Evolutionary conservation across 257 asterid species (phyloP).

Genomic region (Solanum gandarillasii): DNA sequence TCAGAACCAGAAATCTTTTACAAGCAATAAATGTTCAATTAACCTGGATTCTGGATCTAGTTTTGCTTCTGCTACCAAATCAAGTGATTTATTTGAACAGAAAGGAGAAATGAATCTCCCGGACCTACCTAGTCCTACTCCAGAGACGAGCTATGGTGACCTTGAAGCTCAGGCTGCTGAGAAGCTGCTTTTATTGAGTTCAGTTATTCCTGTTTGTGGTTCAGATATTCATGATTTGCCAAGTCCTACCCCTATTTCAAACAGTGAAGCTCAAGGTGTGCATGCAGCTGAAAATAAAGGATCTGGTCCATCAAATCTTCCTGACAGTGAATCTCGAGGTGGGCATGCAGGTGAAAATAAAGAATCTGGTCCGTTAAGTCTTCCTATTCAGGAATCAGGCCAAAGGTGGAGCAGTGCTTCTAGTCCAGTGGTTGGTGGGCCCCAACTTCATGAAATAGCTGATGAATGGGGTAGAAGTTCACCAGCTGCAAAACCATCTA

Average conservation of each 20-base stretch:
- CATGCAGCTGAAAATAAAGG: conserved; percentile 31
- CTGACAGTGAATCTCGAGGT: conserved; percentile 24
- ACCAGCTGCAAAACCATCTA: conserved; percentile 15
- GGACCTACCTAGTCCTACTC: conserved; percentile 21
- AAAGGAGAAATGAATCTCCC: conserved; percentile 3
- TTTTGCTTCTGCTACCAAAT: conserved; percentile 10
- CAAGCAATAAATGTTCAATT: conserved; percentile 9
- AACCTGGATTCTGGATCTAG: conserved; percentile 8
- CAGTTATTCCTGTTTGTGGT: conserved; percentile 10
- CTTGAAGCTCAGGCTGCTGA: conserved; percentile 19
- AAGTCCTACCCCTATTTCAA: conserved; percentile 28
- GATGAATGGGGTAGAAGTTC: conserved; percentile 23
- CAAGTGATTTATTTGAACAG: conserved; percentile 15
- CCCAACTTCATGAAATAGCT: conserved; percentile 41
- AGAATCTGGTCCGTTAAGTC: conserved; percentile 19
- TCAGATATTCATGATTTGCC: conserved; percentile 12
- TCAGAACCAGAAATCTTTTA: conserved; percentile 4
- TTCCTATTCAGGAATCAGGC: conserved; percentile 33
- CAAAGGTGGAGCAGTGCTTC: conserved; percentile 35
- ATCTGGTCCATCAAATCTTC: conserved; percentile 13
- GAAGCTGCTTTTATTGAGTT: conserved; percentile 10
- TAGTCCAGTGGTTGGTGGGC: conserved; percentile 24
- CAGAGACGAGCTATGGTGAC: conserved; percentile 11
- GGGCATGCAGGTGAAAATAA: conserved; percentile 28
- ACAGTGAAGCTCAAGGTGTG: conserved; percentile 22